Conservation (phyloP, 2,329 filamentous ascomycete genomes). For the Hypoxylon sp. region DNA sequence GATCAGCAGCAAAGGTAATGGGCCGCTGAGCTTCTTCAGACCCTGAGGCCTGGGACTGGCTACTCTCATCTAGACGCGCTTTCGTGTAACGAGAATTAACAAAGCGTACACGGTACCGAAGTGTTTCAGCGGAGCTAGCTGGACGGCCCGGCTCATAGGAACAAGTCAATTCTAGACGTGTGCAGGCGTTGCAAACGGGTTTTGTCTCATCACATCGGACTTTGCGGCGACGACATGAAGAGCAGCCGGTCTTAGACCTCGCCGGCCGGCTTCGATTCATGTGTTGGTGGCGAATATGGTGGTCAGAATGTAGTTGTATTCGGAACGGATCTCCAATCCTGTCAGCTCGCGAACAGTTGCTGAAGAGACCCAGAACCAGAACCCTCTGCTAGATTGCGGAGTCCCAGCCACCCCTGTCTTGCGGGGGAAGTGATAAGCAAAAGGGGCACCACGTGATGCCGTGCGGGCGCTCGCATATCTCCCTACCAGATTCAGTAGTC, state of each 20-base stretch:
- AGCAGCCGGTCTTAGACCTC: conserved; percentile 46
- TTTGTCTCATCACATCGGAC: conserved; percentile 52
- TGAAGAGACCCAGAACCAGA: conserved; percentile 1
- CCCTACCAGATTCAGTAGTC: conserved; percentile 13
- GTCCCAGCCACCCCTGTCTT: neutral
- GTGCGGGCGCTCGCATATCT: conserved; percentile 17
- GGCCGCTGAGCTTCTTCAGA: conserved; percentile 1
- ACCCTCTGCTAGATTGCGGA: conserved; percentile 1
- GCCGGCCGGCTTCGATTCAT: conserved; percentile 41
- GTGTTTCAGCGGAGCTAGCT: conserved; percentile 33
- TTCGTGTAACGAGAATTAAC: conserved; percentile 41
- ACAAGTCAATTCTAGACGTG: conserved; percentile 44
- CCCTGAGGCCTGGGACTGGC: neutral
- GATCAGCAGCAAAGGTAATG: conserved; percentile 7
- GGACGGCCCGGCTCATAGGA: conserved; percentile 37
- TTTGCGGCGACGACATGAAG: conserved; percentile 48
- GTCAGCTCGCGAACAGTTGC: conserved; percentile 10
- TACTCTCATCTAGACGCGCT: conserved; percentile 20
- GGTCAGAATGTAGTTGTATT: conserved; percentile 8
- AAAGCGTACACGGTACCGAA: conserved; percentile 42
- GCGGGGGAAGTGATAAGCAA: conserved; percentile 17
- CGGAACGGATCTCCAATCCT: conserved; percentile 3
- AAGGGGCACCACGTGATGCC: conserved; percentile 13
- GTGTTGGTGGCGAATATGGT: conserved; percentile 9
- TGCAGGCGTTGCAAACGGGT: conserved; percentile 46